phyloP scores from a whole-genome alignment of 768 basidiomycete genomes.

The Leccinum subgranulosum region DNA sequence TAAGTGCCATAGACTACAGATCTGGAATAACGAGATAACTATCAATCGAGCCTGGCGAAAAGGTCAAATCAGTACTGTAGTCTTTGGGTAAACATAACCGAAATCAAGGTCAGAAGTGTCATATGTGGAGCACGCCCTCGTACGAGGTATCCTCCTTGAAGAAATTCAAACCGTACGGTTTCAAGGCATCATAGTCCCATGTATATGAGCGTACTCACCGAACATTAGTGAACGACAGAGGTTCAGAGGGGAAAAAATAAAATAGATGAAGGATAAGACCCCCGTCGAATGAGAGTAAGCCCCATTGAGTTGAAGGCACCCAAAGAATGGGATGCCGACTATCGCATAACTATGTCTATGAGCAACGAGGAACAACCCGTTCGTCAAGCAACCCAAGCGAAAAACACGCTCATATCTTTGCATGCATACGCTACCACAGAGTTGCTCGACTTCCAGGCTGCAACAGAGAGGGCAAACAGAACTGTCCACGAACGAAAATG shows the following conservation, averaged over 20 bases:
- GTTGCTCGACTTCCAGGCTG: slow-evolving; percentile 34
- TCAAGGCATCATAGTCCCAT: slow-evolving; percentile 51
- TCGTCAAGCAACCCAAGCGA: slow-evolving; percentile 42
- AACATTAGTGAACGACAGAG: slow-evolving; percentile 44
- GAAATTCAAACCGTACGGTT: slow-evolving; percentile 72
- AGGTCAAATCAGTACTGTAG: slow-evolving; percentile 6
- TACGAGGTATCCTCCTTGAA: slow-evolving; percentile 80
- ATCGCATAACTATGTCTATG: slow-evolving; percentile 91
- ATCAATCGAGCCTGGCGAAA: background rate
- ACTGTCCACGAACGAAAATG: slow-evolving; percentile 17
- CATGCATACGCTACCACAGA: slow-evolving; percentile 44
- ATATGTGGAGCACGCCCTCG: slow-evolving; percentile 72
- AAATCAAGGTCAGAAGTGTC: slow-evolving; percentile 43
- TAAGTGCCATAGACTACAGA: background rate
- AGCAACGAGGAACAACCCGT: slow-evolving; percentile 58
- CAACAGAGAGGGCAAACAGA: slow-evolving; percentile 60
- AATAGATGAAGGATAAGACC: slow-evolving; percentile 12
- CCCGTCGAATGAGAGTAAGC: slow-evolving; percentile 81
- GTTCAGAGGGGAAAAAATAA: slow-evolving; percentile 54
- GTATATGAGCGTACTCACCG: slow-evolving; percentile 25
- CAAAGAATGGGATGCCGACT: slow-evolving; percentile 40
- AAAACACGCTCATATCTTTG: slow-evolving; percentile 76
- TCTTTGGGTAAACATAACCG: background rate
- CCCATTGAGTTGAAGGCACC: slow-evolving; percentile 79
- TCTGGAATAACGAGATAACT: background rate